Conservation (phyloP, 371 early-diverging fungal species). For the Mucor indicus region DNA sequence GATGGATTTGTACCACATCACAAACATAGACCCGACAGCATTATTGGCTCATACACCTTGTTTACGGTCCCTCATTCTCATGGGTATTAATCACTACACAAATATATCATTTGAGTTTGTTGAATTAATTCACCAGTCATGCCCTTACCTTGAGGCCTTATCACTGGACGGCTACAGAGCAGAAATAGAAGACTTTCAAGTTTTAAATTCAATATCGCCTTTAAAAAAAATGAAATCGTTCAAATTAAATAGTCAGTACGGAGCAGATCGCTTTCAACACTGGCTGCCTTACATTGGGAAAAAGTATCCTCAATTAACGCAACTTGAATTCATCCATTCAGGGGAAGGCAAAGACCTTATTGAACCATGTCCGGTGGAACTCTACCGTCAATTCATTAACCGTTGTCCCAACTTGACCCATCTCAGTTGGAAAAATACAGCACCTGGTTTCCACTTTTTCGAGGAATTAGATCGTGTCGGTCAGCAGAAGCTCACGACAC, state of each 20-base stretch:
- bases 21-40: not conserved
- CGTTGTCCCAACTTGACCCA: conserved; percentile 1
- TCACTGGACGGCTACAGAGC: no score
- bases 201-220: no score
- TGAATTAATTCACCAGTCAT: conserved; percentile 5
- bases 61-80: conserved; percentile 11
- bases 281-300: conserved; percentile 9
- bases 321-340: conserved; percentile 6
- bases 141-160: conserved; percentile 5
- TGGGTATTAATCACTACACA: conserved; percentile 14
- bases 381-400: conserved; percentile 6
- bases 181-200: no score
- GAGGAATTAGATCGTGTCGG: conserved; percentile 5
- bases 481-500: no score
- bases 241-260: conserved; percentile 6
- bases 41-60: conserved; percentile 9
- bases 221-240: conserved; percentile 3
- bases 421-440: conserved; percentile 7
- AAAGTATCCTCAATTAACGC: conserved; percentile 11
- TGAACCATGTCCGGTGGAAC: conserved; percentile 1
- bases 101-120: conserved; percentile 7
- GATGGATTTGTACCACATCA: conserved; percentile 2
- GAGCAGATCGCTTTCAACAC: conserved; percentile 12
- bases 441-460: conserved; percentile 12
- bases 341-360: conserved; percentile 11